A percentile compares a stretch with the other conserved stretches of the same genome.
Evolutionary conservation across 768 basidiomycete species (phyloP).

Genomic region (Collybia sp.): DNA sequence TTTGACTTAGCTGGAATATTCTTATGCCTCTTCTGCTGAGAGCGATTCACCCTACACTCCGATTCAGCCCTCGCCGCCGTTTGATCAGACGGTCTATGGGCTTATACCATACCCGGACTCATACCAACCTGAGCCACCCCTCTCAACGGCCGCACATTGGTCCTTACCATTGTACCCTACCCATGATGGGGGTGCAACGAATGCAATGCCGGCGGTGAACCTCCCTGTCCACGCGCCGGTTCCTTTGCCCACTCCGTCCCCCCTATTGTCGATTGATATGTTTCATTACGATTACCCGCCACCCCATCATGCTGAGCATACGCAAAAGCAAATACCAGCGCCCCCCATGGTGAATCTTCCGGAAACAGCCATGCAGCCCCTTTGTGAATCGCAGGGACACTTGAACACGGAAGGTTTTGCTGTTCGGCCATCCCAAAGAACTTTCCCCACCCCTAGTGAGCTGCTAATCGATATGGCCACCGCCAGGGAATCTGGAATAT

Average conservation of each 20-base stretch:
- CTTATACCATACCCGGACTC: no score
- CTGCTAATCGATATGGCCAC: slow-evolving; percentile 37
- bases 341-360: slow-evolving; percentile 1
- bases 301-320: neutral
- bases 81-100: no score
- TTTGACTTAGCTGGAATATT: no score
- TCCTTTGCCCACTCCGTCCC: slow-evolving; percentile 14
- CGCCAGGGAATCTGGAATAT: slow-evolving; percentile 7
- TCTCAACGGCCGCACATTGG: no score
- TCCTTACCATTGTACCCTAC: no score
- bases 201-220: slow-evolving; percentile 1
- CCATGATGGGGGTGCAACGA: no score
- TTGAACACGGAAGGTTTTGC: slow-evolving; percentile 4
- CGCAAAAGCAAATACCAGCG: neutral
- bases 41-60: no score
- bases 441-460: slow-evolving; percentile 65
- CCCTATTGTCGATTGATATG: slow-evolving; percentile 10
- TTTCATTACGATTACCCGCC: slow-evolving; percentile 4
- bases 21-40: no score
- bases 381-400: slow-evolving; percentile 6
- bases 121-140: no score
- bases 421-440: slow-evolving; percentile 21
- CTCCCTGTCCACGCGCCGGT: slow-evolving; percentile 24
- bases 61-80: no score
- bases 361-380: neutral